phyloP scores from a whole-genome alignment of 306 rosid species.

The barrel medic (Medicago truncatula) region DNA sequence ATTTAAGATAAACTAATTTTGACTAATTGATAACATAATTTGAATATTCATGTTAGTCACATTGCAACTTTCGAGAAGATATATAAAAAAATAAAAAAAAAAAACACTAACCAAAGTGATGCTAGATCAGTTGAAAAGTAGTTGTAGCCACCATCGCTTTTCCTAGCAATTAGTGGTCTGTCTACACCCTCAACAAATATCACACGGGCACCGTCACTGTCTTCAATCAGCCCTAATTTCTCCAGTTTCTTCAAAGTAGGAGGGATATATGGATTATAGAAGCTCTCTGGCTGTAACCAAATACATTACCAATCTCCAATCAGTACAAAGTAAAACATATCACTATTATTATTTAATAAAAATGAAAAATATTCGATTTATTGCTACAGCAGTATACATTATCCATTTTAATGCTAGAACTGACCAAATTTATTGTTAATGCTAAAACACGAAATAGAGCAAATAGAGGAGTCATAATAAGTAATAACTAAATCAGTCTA shows the following conservation, averaged over 20 bases:
- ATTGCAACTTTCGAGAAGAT: background rate
- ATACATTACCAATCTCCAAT: conserved; percentile 24
- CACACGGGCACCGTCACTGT: conserved; percentile 84
- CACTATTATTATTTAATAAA: background rate
- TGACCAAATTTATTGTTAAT: background rate
- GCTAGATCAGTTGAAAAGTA: conserved; percentile 89
- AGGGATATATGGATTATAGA: conserved; percentile 74
- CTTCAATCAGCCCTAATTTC: conserved; percentile 68
- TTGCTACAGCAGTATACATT: background rate
- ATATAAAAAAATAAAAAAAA: conserved; percentile 7
- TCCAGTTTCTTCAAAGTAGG: conserved; percentile 63
- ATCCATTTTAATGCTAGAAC: too few species aligned
- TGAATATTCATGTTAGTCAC: conserved; percentile 14
- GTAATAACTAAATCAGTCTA: background rate
- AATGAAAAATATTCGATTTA: background rate
- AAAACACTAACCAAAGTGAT: conserved; percentile 70
- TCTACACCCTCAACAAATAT: conserved; percentile 69
- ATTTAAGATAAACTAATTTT: conserved; percentile 12
- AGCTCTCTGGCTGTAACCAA: conserved; percentile 87
- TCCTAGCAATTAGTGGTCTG: conserved; percentile 86
- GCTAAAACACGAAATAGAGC: background rate
- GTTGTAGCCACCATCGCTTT: conserved; percentile 93
- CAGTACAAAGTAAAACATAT: conserved; percentile 1
- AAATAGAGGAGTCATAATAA: background rate
- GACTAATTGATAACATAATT: conserved; percentile 21